These are phyloP conservation scores for Stentor coeruleus DNA, from an alignment of 73 alveolate species.

Conservation along the genomic window DNA sequence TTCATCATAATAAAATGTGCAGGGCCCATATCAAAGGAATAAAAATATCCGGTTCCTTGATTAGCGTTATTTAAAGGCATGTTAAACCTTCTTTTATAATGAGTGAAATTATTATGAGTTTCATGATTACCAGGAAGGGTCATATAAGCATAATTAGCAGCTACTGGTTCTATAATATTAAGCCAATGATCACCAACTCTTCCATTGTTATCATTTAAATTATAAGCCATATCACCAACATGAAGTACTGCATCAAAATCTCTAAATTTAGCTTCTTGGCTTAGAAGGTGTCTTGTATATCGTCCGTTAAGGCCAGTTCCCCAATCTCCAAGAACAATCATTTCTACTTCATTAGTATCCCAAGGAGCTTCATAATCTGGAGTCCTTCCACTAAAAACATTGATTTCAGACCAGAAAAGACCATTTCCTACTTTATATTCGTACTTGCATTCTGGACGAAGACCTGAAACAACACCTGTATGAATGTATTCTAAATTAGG, in stretches of 20 bases:
- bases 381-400: not conserved
- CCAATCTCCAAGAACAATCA: not conserved
- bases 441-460: not conserved
- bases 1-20: not conserved
- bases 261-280: not conserved
- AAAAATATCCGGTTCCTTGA: not conserved
- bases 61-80: not conserved
- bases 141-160: slow-evolving; percentile 3
- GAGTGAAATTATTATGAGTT: not conserved
- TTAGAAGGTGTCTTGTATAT: not conserved
- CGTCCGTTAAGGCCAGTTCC: not conserved
- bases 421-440: not conserved
- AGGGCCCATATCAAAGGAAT: not conserved
- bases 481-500: not conserved
- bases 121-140: not conserved
- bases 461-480: not conserved
- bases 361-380: not conserved
- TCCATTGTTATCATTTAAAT: not conserved
- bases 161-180: not conserved
- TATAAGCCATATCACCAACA: not conserved
- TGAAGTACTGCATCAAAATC: not conserved
- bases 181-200: not conserved
- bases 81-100: not conserved
- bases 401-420: not conserved
- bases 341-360: not conserved